Base-by-base conservation (phyloP, 495 filamentous ascomycete species). In the Penicillium silybi region DNA sequence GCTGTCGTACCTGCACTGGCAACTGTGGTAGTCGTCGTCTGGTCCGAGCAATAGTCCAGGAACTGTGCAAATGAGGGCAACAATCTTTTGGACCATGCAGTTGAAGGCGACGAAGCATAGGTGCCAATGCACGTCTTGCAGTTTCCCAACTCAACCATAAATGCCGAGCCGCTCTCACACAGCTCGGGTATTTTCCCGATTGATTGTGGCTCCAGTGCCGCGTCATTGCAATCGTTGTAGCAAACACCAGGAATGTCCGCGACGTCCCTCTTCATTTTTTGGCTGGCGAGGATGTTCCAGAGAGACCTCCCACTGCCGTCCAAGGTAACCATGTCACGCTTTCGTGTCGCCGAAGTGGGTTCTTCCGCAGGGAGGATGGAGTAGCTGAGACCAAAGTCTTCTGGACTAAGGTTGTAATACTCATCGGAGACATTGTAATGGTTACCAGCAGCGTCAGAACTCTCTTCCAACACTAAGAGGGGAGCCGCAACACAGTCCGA, bases 371-470 rank as follows among this genome's bases (percentile, higher is more conserved):
- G 63, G 55, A 88, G 88, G 32, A 89, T 85, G 27, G 71, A 74
- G 51, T 83, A 78, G 42, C 74, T 78, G 22, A 89, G 58, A 7
- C 83, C 84, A 57, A 89, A 89, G 15, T 69, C 71, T 1, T 62
- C 55, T 6, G 86, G 86, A 17, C 80, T 67, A n/a, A 88, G 73
- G 39, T 87, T 80, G 68, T 81, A 88, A 58, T 86, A 87, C 4
- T 73, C 76, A 3, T 72, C 56, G 10, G 73, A 74, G 16, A 79
- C 66, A 15, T 80, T 78, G 66, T 76, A 66, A 39, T 76, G 69
- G 3, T 57, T 54, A 2, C 43, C 63, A 39, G 62, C 53, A 6
- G 52, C 23, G 10, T 61, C 62, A 73, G 38, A 43, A 81, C 6
- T 7, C 10, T 66, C 46, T 1, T 77, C 65, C 7, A 54, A 52